phyloP scores from a whole-genome alignment of 768 basidiomycete species.

The Cyathus striatus region DNA sequence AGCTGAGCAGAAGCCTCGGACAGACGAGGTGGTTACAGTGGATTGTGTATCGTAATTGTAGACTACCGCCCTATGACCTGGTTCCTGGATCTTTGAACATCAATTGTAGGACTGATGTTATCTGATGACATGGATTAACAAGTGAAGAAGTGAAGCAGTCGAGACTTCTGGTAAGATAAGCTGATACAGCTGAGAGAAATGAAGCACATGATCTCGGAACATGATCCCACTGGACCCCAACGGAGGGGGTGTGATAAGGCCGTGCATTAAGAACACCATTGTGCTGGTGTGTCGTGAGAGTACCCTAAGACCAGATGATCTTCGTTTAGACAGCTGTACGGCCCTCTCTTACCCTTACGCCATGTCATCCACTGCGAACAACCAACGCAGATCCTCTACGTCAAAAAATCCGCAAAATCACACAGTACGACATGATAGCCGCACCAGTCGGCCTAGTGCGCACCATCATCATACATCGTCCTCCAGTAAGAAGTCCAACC shows the following conservation, averaged over 20 bases:
- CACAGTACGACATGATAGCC: not conserved
- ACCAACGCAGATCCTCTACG: not conserved
- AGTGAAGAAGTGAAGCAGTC: not conserved
- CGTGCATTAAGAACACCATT: not conserved
- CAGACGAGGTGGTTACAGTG: too few species aligned
- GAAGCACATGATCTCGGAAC: not conserved
- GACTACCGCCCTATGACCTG: not conserved
- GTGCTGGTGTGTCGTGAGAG: not conserved
- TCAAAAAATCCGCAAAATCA: not conserved
- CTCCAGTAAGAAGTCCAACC: not conserved
- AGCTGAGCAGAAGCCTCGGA: too few species aligned
- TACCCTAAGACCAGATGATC: not conserved
- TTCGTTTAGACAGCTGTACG: too few species aligned
- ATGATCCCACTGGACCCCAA: conserved; percentile 1
- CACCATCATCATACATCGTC: not conserved
- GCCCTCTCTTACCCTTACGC: not conserved
- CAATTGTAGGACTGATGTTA: not conserved
- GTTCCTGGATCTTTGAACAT: not conserved
- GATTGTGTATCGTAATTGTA: not conserved
- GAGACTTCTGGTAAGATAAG: not conserved
- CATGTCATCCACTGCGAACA: not conserved
- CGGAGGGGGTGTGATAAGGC: not conserved
- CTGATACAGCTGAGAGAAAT: not conserved
- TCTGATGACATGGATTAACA: not conserved
- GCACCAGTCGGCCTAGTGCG: not conserved